phyloP scores from a whole-genome alignment of 148 eudicot genomes.

The Vaccinium vitisidaea region DNA sequence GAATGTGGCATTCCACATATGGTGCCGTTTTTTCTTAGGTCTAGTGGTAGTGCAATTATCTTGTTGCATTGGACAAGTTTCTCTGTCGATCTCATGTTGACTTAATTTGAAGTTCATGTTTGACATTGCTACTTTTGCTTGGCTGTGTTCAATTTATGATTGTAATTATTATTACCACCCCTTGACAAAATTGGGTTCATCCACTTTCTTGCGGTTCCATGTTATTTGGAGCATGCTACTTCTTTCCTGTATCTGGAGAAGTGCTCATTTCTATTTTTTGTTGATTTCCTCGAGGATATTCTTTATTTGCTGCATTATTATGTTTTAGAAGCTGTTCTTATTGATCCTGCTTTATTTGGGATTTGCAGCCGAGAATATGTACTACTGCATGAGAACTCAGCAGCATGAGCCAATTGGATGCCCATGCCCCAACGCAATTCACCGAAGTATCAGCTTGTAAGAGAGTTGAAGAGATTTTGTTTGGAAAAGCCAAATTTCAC shows the following conservation, averaged over 20 bases:
- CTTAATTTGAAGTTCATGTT: conserved; percentile 2
- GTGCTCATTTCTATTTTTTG: neutral
- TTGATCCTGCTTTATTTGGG: neutral
- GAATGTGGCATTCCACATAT: neutral
- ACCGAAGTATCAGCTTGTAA: neutral
- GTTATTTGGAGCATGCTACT: neutral
- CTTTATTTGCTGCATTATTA: neutral
- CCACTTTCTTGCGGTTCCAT: neutral
- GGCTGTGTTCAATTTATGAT: neutral
- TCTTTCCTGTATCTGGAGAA: neutral
- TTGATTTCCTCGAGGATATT: neutral
- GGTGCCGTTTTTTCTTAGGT: neutral
- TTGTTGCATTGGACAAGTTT: neutral
- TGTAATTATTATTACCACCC: neutral
- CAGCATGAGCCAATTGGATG: conserved; percentile 19
- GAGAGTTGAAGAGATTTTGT: neutral
- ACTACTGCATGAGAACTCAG: conserved; percentile 79
- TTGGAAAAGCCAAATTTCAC: neutral
- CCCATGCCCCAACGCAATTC: neutral
- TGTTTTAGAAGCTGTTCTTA: neutral
- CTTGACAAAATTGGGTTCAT: neutral
- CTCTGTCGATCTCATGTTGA: neutral
- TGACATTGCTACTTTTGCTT: neutral
- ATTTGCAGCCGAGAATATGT: conserved; percentile 92
- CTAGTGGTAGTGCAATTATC: neutral